Evolutionary conservation across 2,329 filamentous ascomycete genomes (phyloP).

Genomic region (Tympanopsis confertula): DNA sequence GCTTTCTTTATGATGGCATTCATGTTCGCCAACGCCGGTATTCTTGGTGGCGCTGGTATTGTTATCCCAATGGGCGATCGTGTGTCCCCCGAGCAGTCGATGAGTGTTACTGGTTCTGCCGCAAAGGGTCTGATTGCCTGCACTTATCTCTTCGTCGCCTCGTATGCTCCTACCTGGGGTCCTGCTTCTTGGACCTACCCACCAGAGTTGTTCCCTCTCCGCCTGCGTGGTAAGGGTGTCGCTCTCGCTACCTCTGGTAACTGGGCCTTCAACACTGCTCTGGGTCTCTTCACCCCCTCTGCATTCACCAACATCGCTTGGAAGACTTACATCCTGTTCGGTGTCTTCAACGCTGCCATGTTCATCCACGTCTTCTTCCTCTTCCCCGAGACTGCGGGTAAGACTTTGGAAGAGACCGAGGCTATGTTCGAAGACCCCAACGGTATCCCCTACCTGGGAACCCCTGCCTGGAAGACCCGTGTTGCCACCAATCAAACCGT

Average conservation of each 20-base stretch:
- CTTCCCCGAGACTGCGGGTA: conserved; percentile 44
- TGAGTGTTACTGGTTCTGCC: conserved; percentile 31
- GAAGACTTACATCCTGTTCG: conserved; percentile 39
- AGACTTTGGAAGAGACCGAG: conserved; percentile 40
- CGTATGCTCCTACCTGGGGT: conserved; percentile 31
- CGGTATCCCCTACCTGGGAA: neutral
- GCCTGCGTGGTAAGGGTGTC: conserved; percentile 38
- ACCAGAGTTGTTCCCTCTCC: conserved; percentile 32
- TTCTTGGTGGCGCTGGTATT: conserved; percentile 29
- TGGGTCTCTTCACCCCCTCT: conserved; percentile 33
- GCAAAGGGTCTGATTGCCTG: conserved; percentile 51
- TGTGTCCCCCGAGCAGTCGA: conserved; percentile 28
- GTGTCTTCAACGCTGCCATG: conserved; percentile 36
- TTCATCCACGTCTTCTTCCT: conserved; percentile 38
- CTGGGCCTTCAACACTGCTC: conserved; percentile 37
- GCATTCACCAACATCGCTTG: conserved; percentile 32
- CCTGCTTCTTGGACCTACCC: conserved; percentile 31
- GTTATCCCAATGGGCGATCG: conserved; percentile 18
- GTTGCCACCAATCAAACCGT: neutral
- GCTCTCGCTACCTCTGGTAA: conserved; percentile 37
- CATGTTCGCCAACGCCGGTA: conserved; percentile 31
- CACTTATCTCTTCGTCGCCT: conserved; percentile 53
- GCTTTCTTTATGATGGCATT: conserved; percentile 48
- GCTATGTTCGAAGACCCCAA: conserved; percentile 28
- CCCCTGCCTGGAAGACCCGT: neutral